phyloP scores from a whole-genome alignment of 495 filamentous ascomycete species.

The Penicillium egyptiacum region DNA sequence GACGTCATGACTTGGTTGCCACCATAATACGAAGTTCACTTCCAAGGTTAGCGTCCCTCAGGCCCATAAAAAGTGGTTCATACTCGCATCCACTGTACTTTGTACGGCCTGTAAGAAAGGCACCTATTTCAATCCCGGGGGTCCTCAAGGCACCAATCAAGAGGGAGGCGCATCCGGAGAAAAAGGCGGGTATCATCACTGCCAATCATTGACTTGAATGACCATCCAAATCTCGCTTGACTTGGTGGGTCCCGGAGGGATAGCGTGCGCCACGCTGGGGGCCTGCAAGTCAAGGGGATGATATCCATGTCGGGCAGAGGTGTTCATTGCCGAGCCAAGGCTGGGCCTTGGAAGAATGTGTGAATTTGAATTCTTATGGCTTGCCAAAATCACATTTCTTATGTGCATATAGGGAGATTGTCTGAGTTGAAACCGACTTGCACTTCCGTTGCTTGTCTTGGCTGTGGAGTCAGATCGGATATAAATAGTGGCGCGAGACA shows the following conservation, averaged over 20 bases:
- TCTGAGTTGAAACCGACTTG: slow-evolving; percentile 10
- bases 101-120: slow-evolving; percentile 20
- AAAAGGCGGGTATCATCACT: slow-evolving; percentile 25
- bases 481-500: slow-evolving; percentile 26
- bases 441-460: slow-evolving; percentile 15
- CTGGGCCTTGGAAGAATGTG: background rate
- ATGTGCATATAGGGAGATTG: slow-evolving; percentile 21
- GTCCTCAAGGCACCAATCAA: slow-evolving; percentile 35
- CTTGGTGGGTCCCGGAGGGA: slow-evolving; percentile 19
- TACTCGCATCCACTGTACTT: background rate
- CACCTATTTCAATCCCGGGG: slow-evolving; percentile 26
- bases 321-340: slow-evolving; percentile 1
- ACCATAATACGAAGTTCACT: slow-evolving; percentile 18
- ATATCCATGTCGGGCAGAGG: background rate
- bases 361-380: background rate
- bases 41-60: slow-evolving; percentile 15
- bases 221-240: slow-evolving; percentile 34
- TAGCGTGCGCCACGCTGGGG: slow-evolving; percentile 15
- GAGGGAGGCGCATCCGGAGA: slow-evolving; percentile 26
- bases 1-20: slow-evolving; percentile 37
- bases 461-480: slow-evolving; percentile 24
- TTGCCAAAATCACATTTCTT: background rate
- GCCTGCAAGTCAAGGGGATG: slow-evolving; percentile 7
- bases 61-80: slow-evolving; percentile 6
- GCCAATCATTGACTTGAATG: slow-evolving; percentile 19